A percentile compares a stretch with the other conserved stretches of the same genome.
Conservation (phyloP, 805 yeast species). For the Saccharomyces kudriavzevii region DNA sequence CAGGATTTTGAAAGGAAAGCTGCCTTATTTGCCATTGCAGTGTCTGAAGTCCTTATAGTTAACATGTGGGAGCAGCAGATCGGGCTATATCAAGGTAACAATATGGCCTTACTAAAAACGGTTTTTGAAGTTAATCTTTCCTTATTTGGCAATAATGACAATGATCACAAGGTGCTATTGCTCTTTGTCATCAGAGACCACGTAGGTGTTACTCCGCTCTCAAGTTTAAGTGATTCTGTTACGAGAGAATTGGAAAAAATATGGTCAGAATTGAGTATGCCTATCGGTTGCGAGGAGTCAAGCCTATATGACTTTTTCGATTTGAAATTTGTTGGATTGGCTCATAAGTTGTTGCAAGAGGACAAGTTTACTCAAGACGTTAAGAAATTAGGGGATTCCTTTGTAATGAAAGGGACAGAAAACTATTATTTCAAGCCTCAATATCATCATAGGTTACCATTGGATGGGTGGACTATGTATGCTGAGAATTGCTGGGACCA, state of each 20-base stretch:
- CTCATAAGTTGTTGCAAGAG: constrained; percentile 78
- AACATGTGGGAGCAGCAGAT: constrained; percentile 97
- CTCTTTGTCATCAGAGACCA: constrained; percentile 90
- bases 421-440: constrained; percentile 48
- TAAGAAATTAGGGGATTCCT: constrained; percentile 52
- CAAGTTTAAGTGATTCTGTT: constrained; percentile 59
- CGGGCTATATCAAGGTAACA: constrained; percentile 95
- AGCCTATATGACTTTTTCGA: constrained; percentile 74
- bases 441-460: constrained; percentile 80
- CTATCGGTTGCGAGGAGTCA: constrained; percentile 49
- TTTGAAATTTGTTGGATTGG: constrained; percentile 66
- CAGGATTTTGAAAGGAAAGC: constrained; percentile 97
- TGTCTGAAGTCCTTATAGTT: constrained; percentile 81
- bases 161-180: constrained; percentile 52
- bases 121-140: constrained; percentile 92
- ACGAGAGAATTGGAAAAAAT: constrained; percentile 62
- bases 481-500: constrained; percentile 91
- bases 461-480: constrained; percentile 94
- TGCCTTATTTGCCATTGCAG: constrained; percentile 87
- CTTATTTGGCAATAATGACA: constrained; percentile 59
- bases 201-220: constrained; percentile 77
- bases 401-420: constrained; percentile 31
- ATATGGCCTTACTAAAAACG: constrained; percentile 89
- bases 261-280: constrained; percentile 75
- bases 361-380: constrained; percentile 61